Conservation (phyloP, 2,329 filamentous ascomycete genomes). For the Pseudocercospora fuligena region DNA sequence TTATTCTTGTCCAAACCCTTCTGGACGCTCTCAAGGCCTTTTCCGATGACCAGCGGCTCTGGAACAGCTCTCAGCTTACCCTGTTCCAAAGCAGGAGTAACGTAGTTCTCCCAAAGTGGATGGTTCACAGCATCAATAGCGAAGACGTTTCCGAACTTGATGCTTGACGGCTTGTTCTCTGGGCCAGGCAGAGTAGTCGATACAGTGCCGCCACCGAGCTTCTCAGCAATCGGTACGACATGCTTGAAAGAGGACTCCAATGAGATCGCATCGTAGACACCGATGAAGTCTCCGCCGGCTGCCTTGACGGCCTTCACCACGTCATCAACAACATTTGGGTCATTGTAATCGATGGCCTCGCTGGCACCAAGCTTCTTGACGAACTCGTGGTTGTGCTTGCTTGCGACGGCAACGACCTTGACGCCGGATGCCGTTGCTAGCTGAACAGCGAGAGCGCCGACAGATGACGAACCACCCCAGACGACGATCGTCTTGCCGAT, state of each 20-base stretch:
- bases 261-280: slow-evolving; percentile 48
- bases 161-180: slow-evolving; percentile 32
- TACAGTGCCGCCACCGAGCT: slow-evolving; percentile 36
- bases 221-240: slow-evolving; percentile 35
- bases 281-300: slow-evolving; percentile 46
- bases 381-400: slow-evolving; percentile 41
- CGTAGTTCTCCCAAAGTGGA: slow-evolving; percentile 37
- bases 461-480: slow-evolving; percentile 45
- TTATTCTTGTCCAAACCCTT: slow-evolving; percentile 38
- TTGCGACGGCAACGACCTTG: slow-evolving; percentile 42
- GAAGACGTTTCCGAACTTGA: slow-evolving; percentile 38
- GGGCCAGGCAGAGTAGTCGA: slow-evolving; percentile 27
- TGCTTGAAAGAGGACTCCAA: slow-evolving; percentile 31
- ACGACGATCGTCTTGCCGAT: slow-evolving; percentile 46
- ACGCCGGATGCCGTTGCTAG: slow-evolving; percentile 44
- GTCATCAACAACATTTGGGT: slow-evolving; percentile 42
- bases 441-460: slow-evolving; percentile 42
- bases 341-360: slow-evolving; percentile 43
- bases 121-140: slow-evolving; percentile 33
- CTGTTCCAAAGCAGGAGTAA: slow-evolving; percentile 41
- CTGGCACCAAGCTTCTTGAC: slow-evolving; percentile 38
- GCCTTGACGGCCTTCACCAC: slow-evolving; percentile 46
- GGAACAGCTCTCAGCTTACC: slow-evolving; percentile 43
- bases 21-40: slow-evolving; percentile 43
- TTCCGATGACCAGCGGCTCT: slow-evolving; percentile 44